Evolutionary conservation across 2,329 filamentous ascomycete genomes (phyloP), one percentile per base, ranked within the genome.

Genomic region (Claviceps monticola): DNA sequence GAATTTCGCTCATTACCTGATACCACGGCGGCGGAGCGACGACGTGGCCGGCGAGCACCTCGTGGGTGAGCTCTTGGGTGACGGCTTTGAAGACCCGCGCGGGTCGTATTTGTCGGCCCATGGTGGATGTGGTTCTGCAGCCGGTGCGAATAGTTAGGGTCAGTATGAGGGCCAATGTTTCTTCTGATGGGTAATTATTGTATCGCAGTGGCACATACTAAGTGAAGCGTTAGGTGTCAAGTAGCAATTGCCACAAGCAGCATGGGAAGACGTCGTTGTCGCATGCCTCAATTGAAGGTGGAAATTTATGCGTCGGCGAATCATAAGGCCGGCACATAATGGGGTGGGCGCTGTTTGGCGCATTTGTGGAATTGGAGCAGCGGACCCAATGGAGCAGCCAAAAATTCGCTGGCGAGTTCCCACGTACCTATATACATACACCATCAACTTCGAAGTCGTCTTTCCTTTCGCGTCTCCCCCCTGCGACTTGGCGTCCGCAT

Each of bases 1-100:
- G 79, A 39, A 79, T 73, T 13, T 66, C 63, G 58, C 72, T 68
- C 57, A 81, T 64, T 34, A 74, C 72, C 9, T 70, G 63, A 54
- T 74, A 73, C 78, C 78, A 82, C 50, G 72, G 65, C 50, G 69
- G 67, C 46, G 61, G 62, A 60, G 64, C 61, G 50, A 61, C 61
- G 55, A 54, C 60, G 54, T 66, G 58, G 54, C 57, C 58, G 37
- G 60, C 56, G 50, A 73, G 64, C 56, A 71, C 62, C 48, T 60
- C 64, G 56, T 70, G 66, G 59, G 69, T 66, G 51, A 77, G 62
- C 57, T 75, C 66, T 49, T 67, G 62, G 26, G 68, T 62, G 55
- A 74, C 68, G 54, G 68, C 67, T 60, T 74, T 68, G 59, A 70
- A 71, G 61, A 77, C 70, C 62, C 70, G 65, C 42, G 72, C 66